A percentile compares a stretch with the other conserved stretches of the same genome.
These are phyloP conservation scores for Dimargaris cristalligena DNA, from an alignment of 192 early-diverging fungal species.

Conservation along the genomic window DNA sequence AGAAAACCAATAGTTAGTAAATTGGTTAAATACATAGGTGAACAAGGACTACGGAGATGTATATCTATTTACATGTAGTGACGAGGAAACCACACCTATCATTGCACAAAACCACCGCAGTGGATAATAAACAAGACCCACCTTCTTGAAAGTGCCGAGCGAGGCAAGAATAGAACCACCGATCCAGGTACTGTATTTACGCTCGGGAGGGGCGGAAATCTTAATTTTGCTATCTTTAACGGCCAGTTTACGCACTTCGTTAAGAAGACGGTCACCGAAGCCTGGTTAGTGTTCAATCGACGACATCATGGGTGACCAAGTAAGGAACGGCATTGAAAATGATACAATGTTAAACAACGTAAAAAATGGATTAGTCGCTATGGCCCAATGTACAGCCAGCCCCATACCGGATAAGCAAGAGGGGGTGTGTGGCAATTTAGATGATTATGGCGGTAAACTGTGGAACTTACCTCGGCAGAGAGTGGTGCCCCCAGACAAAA, in stretches of 20 bases:
- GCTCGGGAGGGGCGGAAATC: conserved; percentile 91
- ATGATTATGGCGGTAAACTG: too few species aligned
- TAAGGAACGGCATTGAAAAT: conserved; percentile 1
- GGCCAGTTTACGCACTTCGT: conserved; percentile 77
- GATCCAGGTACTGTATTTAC: conserved; percentile 98
- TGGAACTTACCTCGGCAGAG: conserved; percentile 50
- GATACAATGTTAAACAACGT: neutral
- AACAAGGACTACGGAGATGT: neutral
- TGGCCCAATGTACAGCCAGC: too few species aligned
- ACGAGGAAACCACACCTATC: neutral
- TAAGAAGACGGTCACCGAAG: conserved; percentile 84
- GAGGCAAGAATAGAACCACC: conserved; percentile 91
- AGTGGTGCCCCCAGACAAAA: conserved; percentile 95
- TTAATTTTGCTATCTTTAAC: conserved; percentile 93
- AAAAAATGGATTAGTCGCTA: too few species aligned
- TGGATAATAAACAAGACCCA: conserved; percentile 10
- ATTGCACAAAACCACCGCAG: neutral
- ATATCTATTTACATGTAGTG: neutral
- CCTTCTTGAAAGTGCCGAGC: conserved; percentile 94
- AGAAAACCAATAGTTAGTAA: neutral
- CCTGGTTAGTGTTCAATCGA: conserved; percentile 22
- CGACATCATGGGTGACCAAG: too few species aligned
- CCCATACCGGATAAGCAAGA: too few species aligned
- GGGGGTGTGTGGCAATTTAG: too few species aligned
- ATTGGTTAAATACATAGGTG: neutral